phyloP scores from a whole-genome alignment of 2,329 filamentous ascomycete genomes.

The Aspergillus fumigatiaffinis region DNA sequence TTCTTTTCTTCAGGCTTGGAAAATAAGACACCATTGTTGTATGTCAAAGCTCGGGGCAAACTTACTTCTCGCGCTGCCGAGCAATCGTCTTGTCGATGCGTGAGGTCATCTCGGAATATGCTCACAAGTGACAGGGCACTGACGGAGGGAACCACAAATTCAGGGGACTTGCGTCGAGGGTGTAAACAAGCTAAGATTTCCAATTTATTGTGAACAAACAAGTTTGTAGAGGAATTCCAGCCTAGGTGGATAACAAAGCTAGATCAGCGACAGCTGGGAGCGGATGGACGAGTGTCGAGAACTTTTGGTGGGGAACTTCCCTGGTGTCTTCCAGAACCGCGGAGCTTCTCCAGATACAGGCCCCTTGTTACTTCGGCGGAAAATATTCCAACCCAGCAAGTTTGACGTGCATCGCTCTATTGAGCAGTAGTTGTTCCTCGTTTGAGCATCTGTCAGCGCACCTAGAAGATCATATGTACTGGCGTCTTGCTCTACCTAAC shows the following conservation, averaged over 20 bases:
- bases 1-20: not conserved
- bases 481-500: not conserved
- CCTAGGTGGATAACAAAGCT: not conserved
- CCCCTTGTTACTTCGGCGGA: not conserved
- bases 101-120: constrained; percentile 34
- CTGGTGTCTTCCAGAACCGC: constrained; percentile 7
- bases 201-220: not conserved
- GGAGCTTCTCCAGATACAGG: not conserved
- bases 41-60: not conserved
- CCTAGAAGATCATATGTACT: not conserved
- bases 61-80: constrained; percentile 72
- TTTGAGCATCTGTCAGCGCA: not conserved
- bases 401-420: not conserved
- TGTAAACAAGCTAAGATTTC: not conserved
- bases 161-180: not conserved
- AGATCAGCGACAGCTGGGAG: not conserved
- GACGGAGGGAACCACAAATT: not conserved
- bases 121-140: not conserved
- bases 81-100: constrained; percentile 67
- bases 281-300: constrained; percentile 1
- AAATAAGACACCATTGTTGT: not conserved
- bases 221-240: not conserved
- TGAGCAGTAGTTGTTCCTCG: not conserved
- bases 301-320: constrained; percentile 16
- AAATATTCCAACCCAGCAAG: not conserved